Evolutionary conservation across 2,329 filamentous ascomycete species (phyloP), one percentile per base, ranked within the genome.

Genomic region (Corynespora cassiicola): DNA sequence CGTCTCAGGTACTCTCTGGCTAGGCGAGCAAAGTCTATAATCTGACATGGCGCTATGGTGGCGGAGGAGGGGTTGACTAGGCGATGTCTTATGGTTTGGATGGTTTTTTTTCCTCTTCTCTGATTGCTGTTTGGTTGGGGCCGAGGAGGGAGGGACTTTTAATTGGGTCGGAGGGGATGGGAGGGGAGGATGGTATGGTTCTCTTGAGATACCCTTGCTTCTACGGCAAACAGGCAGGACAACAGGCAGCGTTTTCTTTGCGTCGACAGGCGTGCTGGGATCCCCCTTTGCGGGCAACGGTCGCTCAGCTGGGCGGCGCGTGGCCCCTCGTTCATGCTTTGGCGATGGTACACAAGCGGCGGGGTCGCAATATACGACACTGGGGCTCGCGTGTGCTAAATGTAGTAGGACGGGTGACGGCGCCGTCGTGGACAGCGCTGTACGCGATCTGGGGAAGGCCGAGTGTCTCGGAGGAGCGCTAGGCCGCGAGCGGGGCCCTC

Each of bases 181-280:
- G 26, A 38, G 31, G 42, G 40, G 33, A 35, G 32, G 43, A 45
- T 27, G 36, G 38, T 36, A 33, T 34, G 35, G 28, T 47, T 45
- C 42, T 56, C 42, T 51, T 47, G 44, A 52, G 58, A 63, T 61
- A 61, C 52, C 56, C 57, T 54, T 55, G 54, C 50, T 47, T 56
- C 45, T 52, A 39, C 46, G 31, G 41, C 35, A 40, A 42, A 39
- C 22, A 24, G n/a, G n/a, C n/a, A n/a, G n/a, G n/a, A n/a, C n/a
- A n/a, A n/a, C n/a, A n/a, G n/a, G n/a, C n/a, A n/a, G n/a, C n/a
- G n/a, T n/a, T n/a, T n/a, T n/a, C n/a, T n/a, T n/a, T n/a, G n/a
- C n/a, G n/a, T n/a, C n/a, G n/a, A n/a, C n/a, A n/a, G n/a, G n/a
- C n/a, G n/a, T n/a, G n/a, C n/a, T n/a, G n/a, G n/a, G n/a, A n/a